These are phyloP conservation scores for Pestalotiopsis sp. DNA, from an alignment of 2,329 filamentous ascomycete genomes.

Conservation along the genomic window DNA sequence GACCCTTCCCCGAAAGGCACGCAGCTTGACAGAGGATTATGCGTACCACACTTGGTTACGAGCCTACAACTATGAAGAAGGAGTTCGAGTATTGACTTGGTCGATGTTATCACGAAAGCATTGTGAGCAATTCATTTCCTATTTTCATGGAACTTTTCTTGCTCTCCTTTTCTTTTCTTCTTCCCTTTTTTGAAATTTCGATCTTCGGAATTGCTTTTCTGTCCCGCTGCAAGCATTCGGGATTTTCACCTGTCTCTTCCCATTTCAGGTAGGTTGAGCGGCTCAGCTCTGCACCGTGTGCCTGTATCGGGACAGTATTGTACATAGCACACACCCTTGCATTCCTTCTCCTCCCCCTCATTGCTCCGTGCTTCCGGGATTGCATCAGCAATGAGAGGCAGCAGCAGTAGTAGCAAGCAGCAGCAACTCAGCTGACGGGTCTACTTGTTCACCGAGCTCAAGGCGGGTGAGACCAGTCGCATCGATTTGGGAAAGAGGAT, in stretches of 20 bases:
- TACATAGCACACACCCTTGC: background rate
- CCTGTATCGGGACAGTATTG: background rate
- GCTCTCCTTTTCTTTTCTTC: background rate
- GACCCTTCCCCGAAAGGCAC: too few relatives aligned
- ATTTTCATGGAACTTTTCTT: background rate
- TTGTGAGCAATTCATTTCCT: background rate
- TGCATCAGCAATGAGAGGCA: background rate
- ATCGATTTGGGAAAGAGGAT: background rate
- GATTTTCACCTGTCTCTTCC: background rate
- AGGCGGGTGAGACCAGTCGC: background rate
- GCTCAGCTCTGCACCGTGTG: slow-evolving; percentile 1
- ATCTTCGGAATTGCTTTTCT: background rate
- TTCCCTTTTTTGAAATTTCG: background rate
- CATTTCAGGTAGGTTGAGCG: slow-evolving; percentile 4
- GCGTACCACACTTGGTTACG: too few relatives aligned
- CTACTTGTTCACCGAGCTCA: background rate
- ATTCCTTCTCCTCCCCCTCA: background rate
- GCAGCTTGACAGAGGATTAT: too few relatives aligned
- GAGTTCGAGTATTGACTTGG: too few relatives aligned
- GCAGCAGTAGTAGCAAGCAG: background rate
- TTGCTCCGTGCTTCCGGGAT: background rate
- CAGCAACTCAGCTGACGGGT: background rate
- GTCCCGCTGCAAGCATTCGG: slow-evolving; percentile 4
- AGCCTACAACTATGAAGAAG: too few relatives aligned
- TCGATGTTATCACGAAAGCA: too few relatives aligned